Conservation (phyloP, 352 stramenopile genomes). For the Phytophthora boehmeriae region DNA sequence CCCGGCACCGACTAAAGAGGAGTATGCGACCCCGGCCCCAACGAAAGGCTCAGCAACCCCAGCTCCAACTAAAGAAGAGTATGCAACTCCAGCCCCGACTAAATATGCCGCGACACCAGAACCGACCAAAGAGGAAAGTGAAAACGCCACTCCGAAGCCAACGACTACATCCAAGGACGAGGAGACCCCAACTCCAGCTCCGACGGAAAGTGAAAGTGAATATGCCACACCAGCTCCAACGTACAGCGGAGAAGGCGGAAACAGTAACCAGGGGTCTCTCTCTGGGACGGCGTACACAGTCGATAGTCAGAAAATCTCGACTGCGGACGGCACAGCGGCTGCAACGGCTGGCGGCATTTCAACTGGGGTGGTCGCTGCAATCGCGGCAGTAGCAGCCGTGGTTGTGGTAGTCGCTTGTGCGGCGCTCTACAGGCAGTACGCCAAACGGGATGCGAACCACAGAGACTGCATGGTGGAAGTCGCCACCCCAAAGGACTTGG, state of each 20-base stretch:
- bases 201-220: too few species aligned
- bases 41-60: slow-evolving; percentile 5
- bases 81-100: slow-evolving; percentile 5
- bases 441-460: slow-evolving; percentile 21
- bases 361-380: slow-evolving; percentile 27
- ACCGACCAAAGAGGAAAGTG: background rate
- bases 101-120: slow-evolving; percentile 7
- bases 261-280: slow-evolving; percentile 7
- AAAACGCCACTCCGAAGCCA: slow-evolving; percentile 1
- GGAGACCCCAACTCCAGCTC: too few species aligned
- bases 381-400: slow-evolving; percentile 32
- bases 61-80: background rate
- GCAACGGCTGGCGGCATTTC: slow-evolving; percentile 19
- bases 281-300: slow-evolving; percentile 3
- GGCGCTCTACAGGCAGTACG: slow-evolving; percentile 45
- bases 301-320: slow-evolving; percentile 15
- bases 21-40: slow-evolving; percentile 4
- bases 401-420: slow-evolving; percentile 28
- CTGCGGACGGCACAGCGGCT: slow-evolving; percentile 2
- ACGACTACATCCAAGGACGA: background rate
- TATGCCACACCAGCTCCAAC: slow-evolving; percentile 1
- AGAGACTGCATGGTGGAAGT: slow-evolving; percentile 22
- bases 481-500: slow-evolving; percentile 27
- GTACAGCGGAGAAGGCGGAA: background rate
- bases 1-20: background rate